Conservation (phyloP, 1,139 yeast species). For the Zygosaccharomyces pseudobailii region DNA sequence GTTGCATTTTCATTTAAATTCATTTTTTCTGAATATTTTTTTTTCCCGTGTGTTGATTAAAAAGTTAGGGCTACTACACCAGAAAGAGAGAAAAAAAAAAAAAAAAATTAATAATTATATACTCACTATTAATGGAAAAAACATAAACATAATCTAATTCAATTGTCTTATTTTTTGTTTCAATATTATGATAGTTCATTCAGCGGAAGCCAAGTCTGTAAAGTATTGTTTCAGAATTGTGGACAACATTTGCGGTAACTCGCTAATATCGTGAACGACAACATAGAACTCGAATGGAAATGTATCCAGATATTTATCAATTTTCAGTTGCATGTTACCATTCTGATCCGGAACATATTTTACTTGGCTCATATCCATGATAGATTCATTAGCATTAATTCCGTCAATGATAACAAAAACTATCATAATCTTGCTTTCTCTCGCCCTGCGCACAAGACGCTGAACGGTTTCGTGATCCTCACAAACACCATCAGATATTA, state of each 20-base stretch:
- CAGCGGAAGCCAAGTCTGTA: slow-evolving; percentile 52
- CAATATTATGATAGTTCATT: background rate
- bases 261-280: slow-evolving; percentile 82
- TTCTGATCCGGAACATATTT: slow-evolving; percentile 63
- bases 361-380: slow-evolving; percentile 93
- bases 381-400: slow-evolving; percentile 75
- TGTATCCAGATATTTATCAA: slow-evolving; percentile 79
- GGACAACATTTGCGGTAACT: slow-evolving; percentile 88
- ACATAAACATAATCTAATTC: no score
- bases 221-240: slow-evolving; percentile 89
- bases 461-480: slow-evolving; percentile 85
- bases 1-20: background rate
- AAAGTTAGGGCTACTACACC: slow-evolving; percentile 3
- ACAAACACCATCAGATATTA: slow-evolving; percentile 93
- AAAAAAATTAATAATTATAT: background rate
- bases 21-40: background rate
- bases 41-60: background rate
- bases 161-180: no score
- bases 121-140: no score
- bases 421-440: slow-evolving; percentile 89
- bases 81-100: no score
- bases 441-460: slow-evolving; percentile 81
- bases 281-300: slow-evolving; percentile 98
- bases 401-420: slow-evolving; percentile 95
- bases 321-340: slow-evolving; percentile 70